These are phyloP conservation scores for Periconia sp. DNA, from an alignment of 2,329 filamentous ascomycete genomes.

Conservation along the genomic window DNA sequence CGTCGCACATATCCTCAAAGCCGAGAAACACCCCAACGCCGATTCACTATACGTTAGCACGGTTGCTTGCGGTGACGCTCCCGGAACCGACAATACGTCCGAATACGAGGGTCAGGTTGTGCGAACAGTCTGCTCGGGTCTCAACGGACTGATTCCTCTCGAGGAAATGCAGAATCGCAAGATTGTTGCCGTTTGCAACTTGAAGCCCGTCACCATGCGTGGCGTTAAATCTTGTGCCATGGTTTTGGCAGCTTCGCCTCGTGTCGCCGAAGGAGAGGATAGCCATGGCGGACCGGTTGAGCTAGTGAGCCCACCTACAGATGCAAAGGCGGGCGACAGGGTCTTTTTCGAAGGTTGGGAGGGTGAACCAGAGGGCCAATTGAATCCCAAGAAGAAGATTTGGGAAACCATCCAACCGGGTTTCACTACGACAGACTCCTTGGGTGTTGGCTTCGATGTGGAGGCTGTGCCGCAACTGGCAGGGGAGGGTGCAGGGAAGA, in stretches of 20 bases:
- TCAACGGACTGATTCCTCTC: conserved; percentile 89
- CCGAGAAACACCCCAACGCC: conserved; percentile 91
- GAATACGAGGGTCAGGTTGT: conserved; percentile 91
- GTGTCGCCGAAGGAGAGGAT: conserved; percentile 75
- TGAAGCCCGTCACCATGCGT: conserved; percentile 99
- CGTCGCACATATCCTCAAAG: conserved; percentile 96
- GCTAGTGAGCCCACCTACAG: conserved; percentile 80
- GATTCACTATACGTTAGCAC: conserved; percentile 95
- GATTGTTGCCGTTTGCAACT: conserved; percentile 93
- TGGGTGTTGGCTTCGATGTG: conserved; percentile 87
- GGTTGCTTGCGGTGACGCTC: conserved; percentile 87
- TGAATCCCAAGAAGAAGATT: conserved; percentile 99
- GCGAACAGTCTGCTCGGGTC: conserved; percentile 93
- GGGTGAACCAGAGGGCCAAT: conserved; percentile 85
- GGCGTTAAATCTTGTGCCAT: conserved; percentile 81
- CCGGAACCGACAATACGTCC: conserved; percentile 82
- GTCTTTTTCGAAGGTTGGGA: conserved; percentile 95
- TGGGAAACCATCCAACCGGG: conserved; percentile 97
- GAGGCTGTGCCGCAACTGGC: conserved; percentile 73
- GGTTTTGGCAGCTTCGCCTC: conserved; percentile 94
- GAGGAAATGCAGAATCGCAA: conserved; percentile 97
- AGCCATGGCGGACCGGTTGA: conserved; percentile 90
- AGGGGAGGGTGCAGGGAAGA: conserved; percentile 64
- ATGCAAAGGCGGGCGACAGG: conserved; percentile 77
- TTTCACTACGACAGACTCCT: conserved; percentile 80